Evolutionary conservation across 768 basidiomycete genomes (phyloP).

Genomic region (Psilocybe cyanescens): DNA sequence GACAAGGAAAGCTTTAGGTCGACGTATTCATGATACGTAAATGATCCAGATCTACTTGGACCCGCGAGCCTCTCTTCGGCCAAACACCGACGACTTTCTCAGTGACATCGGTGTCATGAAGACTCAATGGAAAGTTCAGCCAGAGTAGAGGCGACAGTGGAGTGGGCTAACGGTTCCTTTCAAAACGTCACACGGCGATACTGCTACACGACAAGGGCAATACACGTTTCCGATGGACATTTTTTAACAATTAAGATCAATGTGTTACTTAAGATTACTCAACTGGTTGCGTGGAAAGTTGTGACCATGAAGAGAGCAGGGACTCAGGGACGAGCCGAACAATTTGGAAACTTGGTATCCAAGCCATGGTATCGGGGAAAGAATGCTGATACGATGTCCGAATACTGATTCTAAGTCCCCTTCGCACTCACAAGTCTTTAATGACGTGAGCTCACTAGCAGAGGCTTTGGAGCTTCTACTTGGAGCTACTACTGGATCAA

Average conservation of each 20-base stretch:
- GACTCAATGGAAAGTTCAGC: neutral
- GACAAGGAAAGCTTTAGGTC: neutral
- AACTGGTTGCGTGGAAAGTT: neutral
- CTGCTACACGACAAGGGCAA: neutral
- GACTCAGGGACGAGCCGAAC: neutral
- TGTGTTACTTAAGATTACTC: neutral
- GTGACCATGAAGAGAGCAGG: too few relatives aligned
- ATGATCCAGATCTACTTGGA: neutral
- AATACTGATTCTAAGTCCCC: neutral
- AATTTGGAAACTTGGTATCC: neutral
- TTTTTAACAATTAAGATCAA: neutral
- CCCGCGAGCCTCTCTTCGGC: conserved; percentile 4
- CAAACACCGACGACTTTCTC: neutral
- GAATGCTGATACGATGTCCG: neutral
- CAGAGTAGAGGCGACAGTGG: neutral
- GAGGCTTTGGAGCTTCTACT: too few relatives aligned
- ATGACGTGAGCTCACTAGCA: neutral
- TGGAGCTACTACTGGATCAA: too few relatives aligned
- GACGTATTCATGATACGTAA: conserved; percentile 1
- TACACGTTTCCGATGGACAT: neutral
- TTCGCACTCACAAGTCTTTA: neutral
- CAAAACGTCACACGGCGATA: neutral
- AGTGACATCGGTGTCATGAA: neutral
- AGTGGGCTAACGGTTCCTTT: neutral
- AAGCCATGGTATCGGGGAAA: neutral